Percentiles rank a stretch among this genome's conserved stretches.
These are phyloP conservation scores for Trametes sp. DNA, from an alignment of 1,284 basidiomycete species.

Conservation along the genomic window DNA sequence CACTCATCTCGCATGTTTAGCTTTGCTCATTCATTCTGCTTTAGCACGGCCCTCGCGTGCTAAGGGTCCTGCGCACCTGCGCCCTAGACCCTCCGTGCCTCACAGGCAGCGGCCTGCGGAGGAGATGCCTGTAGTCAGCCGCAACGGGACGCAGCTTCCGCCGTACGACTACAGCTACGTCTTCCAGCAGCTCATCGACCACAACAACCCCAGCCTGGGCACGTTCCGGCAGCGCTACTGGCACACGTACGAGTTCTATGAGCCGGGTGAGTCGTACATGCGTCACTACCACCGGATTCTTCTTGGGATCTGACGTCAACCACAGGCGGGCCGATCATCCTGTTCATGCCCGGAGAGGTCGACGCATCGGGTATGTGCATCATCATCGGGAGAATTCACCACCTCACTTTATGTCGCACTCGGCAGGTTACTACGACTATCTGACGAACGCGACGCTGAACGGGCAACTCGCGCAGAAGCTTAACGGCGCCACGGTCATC, in stretches of 20 bases:
- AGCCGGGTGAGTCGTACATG: conserved; percentile 48
- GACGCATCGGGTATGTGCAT: conserved; percentile 50
- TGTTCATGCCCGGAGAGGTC: conserved; percentile 59
- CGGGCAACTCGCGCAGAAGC: conserved; percentile 71
- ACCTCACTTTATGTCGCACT: not conserved
- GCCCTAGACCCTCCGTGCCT: conserved; percentile 22
- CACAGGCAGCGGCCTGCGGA: conserved; percentile 7
- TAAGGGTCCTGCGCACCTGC: conserved; percentile 4
- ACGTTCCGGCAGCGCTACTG: conserved; percentile 80
- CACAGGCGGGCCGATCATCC: conserved; percentile 71
- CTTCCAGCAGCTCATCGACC: conserved; percentile 79
- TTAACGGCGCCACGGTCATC: conserved; percentile 68
- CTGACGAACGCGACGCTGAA: conserved; percentile 71
- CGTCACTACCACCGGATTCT: not conserved
- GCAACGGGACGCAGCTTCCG: conserved; percentile 39
- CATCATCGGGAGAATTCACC: not conserved
- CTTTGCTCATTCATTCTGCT: not conserved
- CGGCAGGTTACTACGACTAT: conserved; percentile 60
- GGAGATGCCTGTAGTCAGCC: conserved; percentile 28
- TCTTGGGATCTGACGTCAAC: not conserved
- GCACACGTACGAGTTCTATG: conserved; percentile 70
- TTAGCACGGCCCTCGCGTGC: conserved; percentile 5
- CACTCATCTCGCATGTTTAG: not conserved
- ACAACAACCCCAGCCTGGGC: conserved; percentile 67
- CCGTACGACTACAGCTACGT: conserved; percentile 52